Evolutionary conservation across 2,329 filamentous ascomycete species (phyloP).

Genomic region (Fusarium albosuccineum): DNA sequence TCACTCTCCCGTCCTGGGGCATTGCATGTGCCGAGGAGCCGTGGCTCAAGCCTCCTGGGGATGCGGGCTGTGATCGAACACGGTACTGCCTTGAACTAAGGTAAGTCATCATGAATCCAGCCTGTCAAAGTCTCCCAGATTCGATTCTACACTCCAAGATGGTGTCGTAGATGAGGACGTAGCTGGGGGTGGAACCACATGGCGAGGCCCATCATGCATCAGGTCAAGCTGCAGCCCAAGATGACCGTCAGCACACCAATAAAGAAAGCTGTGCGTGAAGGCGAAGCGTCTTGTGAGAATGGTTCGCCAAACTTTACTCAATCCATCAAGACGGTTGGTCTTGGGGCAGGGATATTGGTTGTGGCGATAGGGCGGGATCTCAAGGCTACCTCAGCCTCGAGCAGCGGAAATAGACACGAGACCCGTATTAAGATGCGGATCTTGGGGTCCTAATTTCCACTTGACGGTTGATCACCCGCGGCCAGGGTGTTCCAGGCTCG

Average conservation of each 20-base stretch:
- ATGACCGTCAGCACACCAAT: constrained; percentile 32
- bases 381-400: constrained; percentile 16
- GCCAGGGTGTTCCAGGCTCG: constrained; percentile 19
- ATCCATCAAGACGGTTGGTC: constrained; percentile 9
- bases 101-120: constrained; percentile 10
- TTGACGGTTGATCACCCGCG: not conserved
- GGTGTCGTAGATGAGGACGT: constrained; percentile 14
- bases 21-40: constrained; percentile 31
- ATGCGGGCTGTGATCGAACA: constrained; percentile 19
- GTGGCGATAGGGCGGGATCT: constrained; percentile 4
- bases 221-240: constrained; percentile 33
- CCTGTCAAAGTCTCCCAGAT: constrained; percentile 12
- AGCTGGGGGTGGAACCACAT: constrained; percentile 27
- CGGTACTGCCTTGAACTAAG: constrained; percentile 6
- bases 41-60: constrained; percentile 24
- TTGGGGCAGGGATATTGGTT: constrained; percentile 9
- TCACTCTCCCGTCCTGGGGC: constrained; percentile 6
- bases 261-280: constrained; percentile 6
- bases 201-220: constrained; percentile 27
- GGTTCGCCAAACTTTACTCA: not conserved
- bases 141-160: constrained; percentile 13
- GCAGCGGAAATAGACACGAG: constrained; percentile 26
- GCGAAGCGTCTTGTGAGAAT: constrained; percentile 18
- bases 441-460: constrained; percentile 1
- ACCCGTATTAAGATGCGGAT: constrained; percentile 2